Evolutionary conservation across 352 stramenopile genomes (phyloP).

Genomic region (Globisporangium spiculum): DNA sequence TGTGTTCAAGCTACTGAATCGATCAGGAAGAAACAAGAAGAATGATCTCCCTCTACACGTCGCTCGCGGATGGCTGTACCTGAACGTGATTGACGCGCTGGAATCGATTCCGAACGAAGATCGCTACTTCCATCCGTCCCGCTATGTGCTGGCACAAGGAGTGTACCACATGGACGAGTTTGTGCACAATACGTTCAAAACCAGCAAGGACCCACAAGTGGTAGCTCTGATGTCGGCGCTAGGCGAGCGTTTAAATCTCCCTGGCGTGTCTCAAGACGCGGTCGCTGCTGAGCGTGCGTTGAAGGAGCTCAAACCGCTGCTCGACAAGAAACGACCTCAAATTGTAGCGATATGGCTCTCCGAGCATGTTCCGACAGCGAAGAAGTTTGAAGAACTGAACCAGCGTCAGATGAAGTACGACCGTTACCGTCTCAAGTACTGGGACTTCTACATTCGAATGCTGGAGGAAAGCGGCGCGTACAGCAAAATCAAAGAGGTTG

Average conservation of each 20-base stretch:
- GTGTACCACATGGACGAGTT: slow-evolving; percentile 52
- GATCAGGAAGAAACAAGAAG: background rate
- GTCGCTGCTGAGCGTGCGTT: slow-evolving; percentile 38
- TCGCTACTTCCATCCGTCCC: slow-evolving; percentile 77
- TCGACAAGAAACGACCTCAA: slow-evolving; percentile 64
- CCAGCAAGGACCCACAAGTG: slow-evolving; percentile 13
- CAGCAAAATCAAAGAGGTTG: slow-evolving; percentile 61
- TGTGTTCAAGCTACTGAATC: slow-evolving; percentile 33
- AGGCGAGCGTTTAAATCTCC: slow-evolving; percentile 18
- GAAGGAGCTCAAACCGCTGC: slow-evolving; percentile 55
- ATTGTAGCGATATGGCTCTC: slow-evolving; percentile 75
- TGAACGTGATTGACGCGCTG: slow-evolving; percentile 73
- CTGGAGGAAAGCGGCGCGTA: slow-evolving; percentile 56
- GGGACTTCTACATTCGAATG: slow-evolving; percentile 55
- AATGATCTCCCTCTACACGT: slow-evolving; percentile 17
- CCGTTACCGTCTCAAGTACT: slow-evolving; percentile 75
- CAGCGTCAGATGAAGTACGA: slow-evolving; percentile 84
- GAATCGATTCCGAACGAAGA: slow-evolving; percentile 77
- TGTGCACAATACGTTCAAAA: slow-evolving; percentile 17
- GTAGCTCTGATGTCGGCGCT: slow-evolving; percentile 24
- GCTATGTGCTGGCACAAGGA: slow-evolving; percentile 51
- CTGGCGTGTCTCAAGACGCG: slow-evolving; percentile 17
- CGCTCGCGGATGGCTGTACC: slow-evolving; percentile 37
- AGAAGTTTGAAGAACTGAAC: slow-evolving; percentile 83
- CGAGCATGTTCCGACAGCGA: slow-evolving; percentile 59